phyloP scores from a whole-genome alignment of 164 flowering plant genomes.

The Aristolochia fimbriata region DNA sequence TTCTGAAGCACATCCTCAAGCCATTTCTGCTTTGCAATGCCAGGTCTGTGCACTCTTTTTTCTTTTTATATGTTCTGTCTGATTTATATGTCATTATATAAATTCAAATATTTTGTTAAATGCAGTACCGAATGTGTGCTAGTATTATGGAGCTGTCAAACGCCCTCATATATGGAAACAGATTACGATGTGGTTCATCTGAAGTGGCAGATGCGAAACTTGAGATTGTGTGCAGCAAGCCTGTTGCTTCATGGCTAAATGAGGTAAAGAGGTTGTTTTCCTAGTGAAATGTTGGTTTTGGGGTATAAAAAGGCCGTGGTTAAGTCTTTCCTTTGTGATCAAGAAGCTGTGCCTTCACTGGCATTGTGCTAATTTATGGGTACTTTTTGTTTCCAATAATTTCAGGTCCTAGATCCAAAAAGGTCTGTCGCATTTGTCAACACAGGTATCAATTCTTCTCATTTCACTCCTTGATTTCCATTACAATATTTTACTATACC shows the following conservation, averaged over 20 bases:
- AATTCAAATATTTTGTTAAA: slow-evolving; percentile 4
- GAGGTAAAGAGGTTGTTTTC: slow-evolving; percentile 28
- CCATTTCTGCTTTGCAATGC: slow-evolving; percentile 83
- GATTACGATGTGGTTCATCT: slow-evolving; percentile 84
- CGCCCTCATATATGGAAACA: slow-evolving; percentile 80
- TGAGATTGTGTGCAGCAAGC: slow-evolving; percentile 23
- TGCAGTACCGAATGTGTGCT: slow-evolving; percentile 95
- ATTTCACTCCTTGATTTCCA: background rate
- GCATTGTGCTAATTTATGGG: background rate
- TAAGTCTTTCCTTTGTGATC: no score
- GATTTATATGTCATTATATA: background rate
- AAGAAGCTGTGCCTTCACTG: no score
- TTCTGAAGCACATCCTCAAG: slow-evolving; percentile 97
- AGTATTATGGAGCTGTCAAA: slow-evolving; percentile 86
- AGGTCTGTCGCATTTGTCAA: slow-evolving; percentile 65
- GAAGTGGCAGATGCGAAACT: slow-evolving; percentile 70
- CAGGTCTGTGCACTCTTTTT: slow-evolving; percentile 42
- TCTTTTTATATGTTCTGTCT: background rate
- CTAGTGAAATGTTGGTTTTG: background rate
- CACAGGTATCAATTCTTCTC: slow-evolving; percentile 47
- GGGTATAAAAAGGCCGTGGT: background rate
- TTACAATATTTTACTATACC: background rate
- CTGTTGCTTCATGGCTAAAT: slow-evolving; percentile 50
- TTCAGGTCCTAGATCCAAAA: slow-evolving; percentile 64
- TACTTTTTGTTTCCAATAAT: slow-evolving; percentile 2